Percentiles rank a stretch among this genome's conserved stretches.
Evolutionary conservation across 768 basidiomycete species (phyloP).

Genomic region (Asterophora parasitica): DNA sequence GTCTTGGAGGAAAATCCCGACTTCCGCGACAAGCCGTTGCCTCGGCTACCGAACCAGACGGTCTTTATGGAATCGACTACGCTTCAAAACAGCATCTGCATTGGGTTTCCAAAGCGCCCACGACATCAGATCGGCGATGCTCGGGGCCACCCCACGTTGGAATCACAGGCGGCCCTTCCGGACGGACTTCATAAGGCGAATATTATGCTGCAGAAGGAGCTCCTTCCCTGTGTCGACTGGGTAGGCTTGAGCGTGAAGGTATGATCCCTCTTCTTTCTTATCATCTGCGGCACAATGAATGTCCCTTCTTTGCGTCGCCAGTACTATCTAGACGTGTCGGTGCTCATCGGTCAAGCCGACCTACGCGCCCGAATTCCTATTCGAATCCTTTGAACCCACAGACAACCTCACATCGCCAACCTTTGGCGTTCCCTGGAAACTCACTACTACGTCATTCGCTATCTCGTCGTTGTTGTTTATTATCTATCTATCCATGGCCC

Average conservation of each 20-base stretch:
- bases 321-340: slow-evolving; percentile 74
- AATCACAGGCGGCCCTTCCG: slow-evolving; percentile 46
- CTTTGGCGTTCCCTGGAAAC: background rate
- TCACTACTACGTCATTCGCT: slow-evolving; percentile 55
- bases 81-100: slow-evolving; percentile 46
- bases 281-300: slow-evolving; percentile 1
- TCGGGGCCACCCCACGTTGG: slow-evolving; percentile 40
- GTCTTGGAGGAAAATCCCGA: slow-evolving; percentile 21
- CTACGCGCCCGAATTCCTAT: slow-evolving; percentile 60
- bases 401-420: background rate
- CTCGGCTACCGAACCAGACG: slow-evolving; percentile 35
- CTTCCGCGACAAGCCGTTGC: slow-evolving; percentile 36
- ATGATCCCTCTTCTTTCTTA: slow-evolving; percentile 14
- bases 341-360: slow-evolving; percentile 59
- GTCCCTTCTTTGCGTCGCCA: slow-evolving; percentile 24
- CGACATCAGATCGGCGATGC: slow-evolving; percentile 35
- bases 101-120: slow-evolving; percentile 72
- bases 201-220: slow-evolving; percentile 47
- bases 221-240: slow-evolving; percentile 67
- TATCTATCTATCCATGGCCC: slow-evolving; percentile 9
- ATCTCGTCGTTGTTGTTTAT: slow-evolving; percentile 3
- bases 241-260: slow-evolving; percentile 66
- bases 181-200: slow-evolving; percentile 66
- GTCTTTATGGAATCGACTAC: slow-evolving; percentile 39
- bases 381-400: slow-evolving; percentile 38